Base-by-base conservation (phyloP, 345 rosid species). In the Triadica sebifera region DNA sequence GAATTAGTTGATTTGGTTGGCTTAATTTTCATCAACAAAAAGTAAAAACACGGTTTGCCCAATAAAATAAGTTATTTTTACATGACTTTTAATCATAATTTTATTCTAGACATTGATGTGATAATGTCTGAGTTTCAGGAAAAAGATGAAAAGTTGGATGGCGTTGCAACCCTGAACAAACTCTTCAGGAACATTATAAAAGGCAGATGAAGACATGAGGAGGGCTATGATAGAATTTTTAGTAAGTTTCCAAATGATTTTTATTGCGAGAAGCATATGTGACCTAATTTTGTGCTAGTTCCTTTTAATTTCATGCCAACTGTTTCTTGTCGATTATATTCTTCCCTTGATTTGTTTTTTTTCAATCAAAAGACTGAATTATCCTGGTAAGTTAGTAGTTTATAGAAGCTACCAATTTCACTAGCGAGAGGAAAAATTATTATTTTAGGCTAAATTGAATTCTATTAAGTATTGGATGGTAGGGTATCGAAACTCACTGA, bases 201-300 rank as follows among this genome's bases (percentile, higher is more conserved):
- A 78, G 81, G 91, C 94, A 0, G 91, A 92, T 63, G 99, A 95
- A 56, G 99, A 95, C 72, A 87, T 82, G 20, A 89, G 92, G 78
- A 89, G 91, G 77, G 99, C 98, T 2, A 95, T 95, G 99, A 81
- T 84, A 39, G 93, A 93, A 82, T 93, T 98, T 53, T 95, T 93
- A 77, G 98, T 95, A 88, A 87, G 98, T 38, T 41, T 5, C n/a
- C n/a, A n/a, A n/a, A n/a, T n/a, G n/a, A n/a, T n/a, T n/a, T n/a
- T n/a, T n/a, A n/a, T n/a, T n/a, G n/a, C 67, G 1, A 41, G 5
- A 4, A 41, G 1, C 52, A n/a, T 15, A 15, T 15, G 10, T 12
- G 43, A 22, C 11, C 38, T 56, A 11, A 2, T n/a, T n/a, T n/a
- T 8, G 3, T n/a, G 13, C 25, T 24, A 20, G 10, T 24, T 10